These are phyloP conservation scores for Amanita brunnescens DNA, from an alignment of 768 basidiomycete genomes.

Conservation along the genomic window DNA sequence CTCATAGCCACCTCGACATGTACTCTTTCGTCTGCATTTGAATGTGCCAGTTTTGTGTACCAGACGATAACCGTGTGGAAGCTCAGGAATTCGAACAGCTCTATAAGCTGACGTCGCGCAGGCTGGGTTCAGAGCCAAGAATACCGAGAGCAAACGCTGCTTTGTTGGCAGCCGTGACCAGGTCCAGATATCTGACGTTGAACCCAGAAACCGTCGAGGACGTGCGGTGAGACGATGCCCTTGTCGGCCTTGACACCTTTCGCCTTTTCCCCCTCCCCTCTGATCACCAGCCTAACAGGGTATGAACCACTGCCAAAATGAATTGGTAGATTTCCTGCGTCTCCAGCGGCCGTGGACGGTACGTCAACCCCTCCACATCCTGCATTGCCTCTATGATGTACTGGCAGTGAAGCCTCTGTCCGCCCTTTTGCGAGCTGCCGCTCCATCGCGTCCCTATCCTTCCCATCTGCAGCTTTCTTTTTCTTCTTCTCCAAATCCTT, in stretches of 20 bases:
- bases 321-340: conserved; percentile 93
- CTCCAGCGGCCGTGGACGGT: too few species aligned
- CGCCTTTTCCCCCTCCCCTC: conserved; percentile 58
- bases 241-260: conserved; percentile 63
- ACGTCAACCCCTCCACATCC: conserved; percentile 86
- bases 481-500: conserved; percentile 92
- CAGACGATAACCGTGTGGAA: conserved; percentile 93
- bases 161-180: conserved; percentile 89
- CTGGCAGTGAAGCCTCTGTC: conserved; percentile 37
- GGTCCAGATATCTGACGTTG: conserved; percentile 92
- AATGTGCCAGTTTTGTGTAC: conserved; percentile 94
- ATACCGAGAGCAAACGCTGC: conserved; percentile 76
- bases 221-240: conserved; percentile 79
- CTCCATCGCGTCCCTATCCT: conserved; percentile 53
- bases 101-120: conserved; percentile 92
- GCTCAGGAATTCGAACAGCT: conserved; percentile 88
- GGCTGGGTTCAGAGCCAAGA: conserved; percentile 77
- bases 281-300: conserved; percentile 78
- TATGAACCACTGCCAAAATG: too few species aligned
- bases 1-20: conserved; percentile 98
- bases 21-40: conserved; percentile 78
- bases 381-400: conserved; percentile 91
- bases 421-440: conserved; percentile 47
- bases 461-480: conserved; percentile 63
- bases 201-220: conserved; percentile 97